Evolutionary conservation across 208 protist genomes (phyloP).

Genomic region (Histomonas meleagridis): DNA sequence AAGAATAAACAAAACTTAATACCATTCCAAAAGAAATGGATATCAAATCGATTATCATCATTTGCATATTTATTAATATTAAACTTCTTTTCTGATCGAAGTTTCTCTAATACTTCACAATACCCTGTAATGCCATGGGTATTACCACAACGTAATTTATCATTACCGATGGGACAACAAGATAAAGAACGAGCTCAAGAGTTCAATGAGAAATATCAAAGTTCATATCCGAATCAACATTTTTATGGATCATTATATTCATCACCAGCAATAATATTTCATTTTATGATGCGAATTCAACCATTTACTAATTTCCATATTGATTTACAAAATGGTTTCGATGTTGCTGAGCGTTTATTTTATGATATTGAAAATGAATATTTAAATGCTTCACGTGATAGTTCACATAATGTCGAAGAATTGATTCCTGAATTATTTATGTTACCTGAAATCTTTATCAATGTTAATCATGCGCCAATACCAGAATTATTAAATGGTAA

Average conservation of each 20-base stretch:
- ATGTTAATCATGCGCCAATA: background rate
- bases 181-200: background rate
- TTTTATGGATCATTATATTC: conserved; percentile 4
- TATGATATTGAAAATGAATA: background rate
- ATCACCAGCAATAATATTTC: background rate
- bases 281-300: background rate
- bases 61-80: background rate
- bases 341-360: background rate
- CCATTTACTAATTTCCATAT: background rate
- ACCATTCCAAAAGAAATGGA: background rate
- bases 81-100: background rate
- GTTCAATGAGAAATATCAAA: background rate
- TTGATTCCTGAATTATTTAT: background rate
- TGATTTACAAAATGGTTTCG: conserved; percentile 19
- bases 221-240: background rate
- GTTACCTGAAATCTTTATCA: background rate
- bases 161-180: background rate
- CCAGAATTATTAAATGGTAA: background rate
- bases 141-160: background rate
- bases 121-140: conserved; percentile 34
- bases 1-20: background rate
- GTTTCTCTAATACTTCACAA: background rate
- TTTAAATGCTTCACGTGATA: background rate
- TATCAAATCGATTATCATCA: background rate
- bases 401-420: background rate